These are phyloP conservation scores for Geosmithia morbida DNA, from an alignment of 2,329 filamentous ascomycete species.

Conservation along the genomic window DNA sequence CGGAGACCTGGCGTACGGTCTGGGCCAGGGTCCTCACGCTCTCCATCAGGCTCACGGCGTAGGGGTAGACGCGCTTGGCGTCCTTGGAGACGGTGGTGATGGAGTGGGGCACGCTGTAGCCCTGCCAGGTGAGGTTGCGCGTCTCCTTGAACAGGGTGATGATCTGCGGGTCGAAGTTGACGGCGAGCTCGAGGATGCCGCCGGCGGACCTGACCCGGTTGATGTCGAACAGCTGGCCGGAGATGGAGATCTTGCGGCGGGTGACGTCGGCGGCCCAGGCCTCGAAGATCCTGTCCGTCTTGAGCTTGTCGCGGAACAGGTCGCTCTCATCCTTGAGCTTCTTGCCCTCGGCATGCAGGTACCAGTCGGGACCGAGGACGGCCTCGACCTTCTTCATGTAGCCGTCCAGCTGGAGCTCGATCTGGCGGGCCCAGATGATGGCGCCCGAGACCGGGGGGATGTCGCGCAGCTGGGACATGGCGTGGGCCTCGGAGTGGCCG, in stretches of 20 bases:
- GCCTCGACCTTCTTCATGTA: slow-evolving; percentile 99
- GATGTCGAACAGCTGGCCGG: slow-evolving; percentile 84
- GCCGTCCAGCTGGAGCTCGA: slow-evolving; percentile 84
- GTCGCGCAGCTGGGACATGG: slow-evolving; percentile 95
- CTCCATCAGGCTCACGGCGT: slow-evolving; percentile 96
- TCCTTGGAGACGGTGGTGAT: slow-evolving; percentile 96
- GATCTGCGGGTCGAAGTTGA: slow-evolving; percentile 96
- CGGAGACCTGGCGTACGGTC: slow-evolving; percentile 68
- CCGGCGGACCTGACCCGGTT: slow-evolving; percentile 78
- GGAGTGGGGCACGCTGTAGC: slow-evolving; percentile 83
- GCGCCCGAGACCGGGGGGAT: slow-evolving; percentile 90
- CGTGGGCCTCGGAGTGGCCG: slow-evolving; percentile 91
- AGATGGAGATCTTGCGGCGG: slow-evolving; percentile 77
- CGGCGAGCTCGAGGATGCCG: slow-evolving; percentile 72
- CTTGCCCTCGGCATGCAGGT: slow-evolving; percentile 84
- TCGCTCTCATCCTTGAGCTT: slow-evolving; percentile 85
- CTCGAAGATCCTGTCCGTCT: slow-evolving; percentile 86
- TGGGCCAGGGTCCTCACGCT: slow-evolving; percentile 90
- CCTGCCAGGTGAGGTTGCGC: slow-evolving; percentile 87
- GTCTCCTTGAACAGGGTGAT: slow-evolving; percentile 99
- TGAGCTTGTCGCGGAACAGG: slow-evolving; percentile 90
- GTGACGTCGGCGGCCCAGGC: slow-evolving; percentile 90
- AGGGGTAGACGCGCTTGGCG: slow-evolving; percentile 96
- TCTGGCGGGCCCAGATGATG: slow-evolving; percentile 95
- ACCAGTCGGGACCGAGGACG: slow-evolving; percentile 89